Percentiles rank a stretch among this genome's conserved stretches.
Conservation (phyloP, 2,329 filamentous ascomycete genomes). For the Bipolaris zeicola region DNA sequence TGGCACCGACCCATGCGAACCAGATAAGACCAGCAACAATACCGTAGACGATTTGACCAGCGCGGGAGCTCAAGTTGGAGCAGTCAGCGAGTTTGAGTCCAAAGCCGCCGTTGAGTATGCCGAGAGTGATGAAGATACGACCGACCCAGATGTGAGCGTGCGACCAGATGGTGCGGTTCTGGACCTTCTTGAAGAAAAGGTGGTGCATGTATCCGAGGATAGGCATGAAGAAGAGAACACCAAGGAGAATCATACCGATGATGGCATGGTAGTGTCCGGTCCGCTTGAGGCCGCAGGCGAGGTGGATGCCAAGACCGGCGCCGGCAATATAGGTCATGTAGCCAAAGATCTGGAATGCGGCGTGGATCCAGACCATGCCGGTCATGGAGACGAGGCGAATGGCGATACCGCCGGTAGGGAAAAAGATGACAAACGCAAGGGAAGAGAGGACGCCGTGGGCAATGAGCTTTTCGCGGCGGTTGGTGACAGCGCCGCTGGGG, state of each 20-base stretch:
- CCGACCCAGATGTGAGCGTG: slow-evolving; percentile 62
- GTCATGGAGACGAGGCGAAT: slow-evolving; percentile 52
- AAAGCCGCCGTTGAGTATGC: slow-evolving; percentile 63
- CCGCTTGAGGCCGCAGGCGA: slow-evolving; percentile 50
- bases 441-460: slow-evolving; percentile 53
- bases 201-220: slow-evolving; percentile 60
- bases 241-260: slow-evolving; percentile 60
- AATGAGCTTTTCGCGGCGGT: slow-evolving; percentile 44
- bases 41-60: slow-evolving; percentile 54
- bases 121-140: slow-evolving; percentile 56
- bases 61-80: slow-evolving; percentile 36
- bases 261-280: slow-evolving; percentile 55
- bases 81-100: slow-evolving; percentile 56
- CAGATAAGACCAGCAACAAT: slow-evolving; percentile 58
- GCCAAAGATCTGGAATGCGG: slow-evolving; percentile 55
- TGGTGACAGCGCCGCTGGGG: slow-evolving; percentile 2
- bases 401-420: slow-evolving; percentile 52
- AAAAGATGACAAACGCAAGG: slow-evolving; percentile 54
- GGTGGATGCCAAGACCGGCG: slow-evolving; percentile 58
- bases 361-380: slow-evolving; percentile 53
- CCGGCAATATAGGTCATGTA: slow-evolving; percentile 56
- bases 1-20: slow-evolving; percentile 38
- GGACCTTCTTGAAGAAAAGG: slow-evolving; percentile 54
- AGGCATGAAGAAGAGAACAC: slow-evolving; percentile 61
- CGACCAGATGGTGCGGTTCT: slow-evolving; percentile 54